Evolutionary conservation across 75 land plant genomes (phyloP), one percentile per base, ranked within the genome.

Genomic region (Sequoiadendron giganteum): DNA sequence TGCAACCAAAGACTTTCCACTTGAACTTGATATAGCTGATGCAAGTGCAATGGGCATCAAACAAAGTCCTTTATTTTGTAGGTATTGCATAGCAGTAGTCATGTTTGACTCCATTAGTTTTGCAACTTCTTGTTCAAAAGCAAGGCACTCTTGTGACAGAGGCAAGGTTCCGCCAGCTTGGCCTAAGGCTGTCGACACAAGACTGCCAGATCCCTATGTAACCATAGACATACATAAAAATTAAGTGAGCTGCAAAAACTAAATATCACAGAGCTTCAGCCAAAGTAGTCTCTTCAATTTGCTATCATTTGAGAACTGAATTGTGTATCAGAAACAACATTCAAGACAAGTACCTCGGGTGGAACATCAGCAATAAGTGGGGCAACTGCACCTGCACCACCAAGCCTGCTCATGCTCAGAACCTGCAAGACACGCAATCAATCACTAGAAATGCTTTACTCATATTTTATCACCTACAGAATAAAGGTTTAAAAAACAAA

Each of bases 11-110:
- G 38, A 32, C 38, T 85, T 85, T 85, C 86, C 65, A 38, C 65
- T 85, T 32, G 93, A 87, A 45, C 77, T 90, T 49, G 93, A 93
- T 48, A 96, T 96, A 49, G 94, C 92, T 56, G 96, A 87, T 52
- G 96, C 97, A 28, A 96, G 90, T 21, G 96, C 90, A 49, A 93
- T 93, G 68, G 97, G 97, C 97, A 96, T 95, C 87, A 96, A 92
- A 84, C 96, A 96, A 65, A 96, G 93, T 38, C 97, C 97, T 88
- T 96, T 96, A 45, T 85, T 91, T 85, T 95, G 96, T 30, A 96
- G 87, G 52, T 89, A 95, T 85, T 95, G 97, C 94, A 96, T 94
- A 34, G 96, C 96, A 14, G 93, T 88, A 13, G 93, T 93, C 91
- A 96, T 91, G 86, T 93, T 92, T 42, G 91, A 91, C 65, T 96